A percentile compares a stretch with the other conserved stretches of the same genome.
These are phyloP conservation scores for Salvia rosmarinus DNA, from an alignment of 257 asterid species.

Conservation along the genomic window DNA sequence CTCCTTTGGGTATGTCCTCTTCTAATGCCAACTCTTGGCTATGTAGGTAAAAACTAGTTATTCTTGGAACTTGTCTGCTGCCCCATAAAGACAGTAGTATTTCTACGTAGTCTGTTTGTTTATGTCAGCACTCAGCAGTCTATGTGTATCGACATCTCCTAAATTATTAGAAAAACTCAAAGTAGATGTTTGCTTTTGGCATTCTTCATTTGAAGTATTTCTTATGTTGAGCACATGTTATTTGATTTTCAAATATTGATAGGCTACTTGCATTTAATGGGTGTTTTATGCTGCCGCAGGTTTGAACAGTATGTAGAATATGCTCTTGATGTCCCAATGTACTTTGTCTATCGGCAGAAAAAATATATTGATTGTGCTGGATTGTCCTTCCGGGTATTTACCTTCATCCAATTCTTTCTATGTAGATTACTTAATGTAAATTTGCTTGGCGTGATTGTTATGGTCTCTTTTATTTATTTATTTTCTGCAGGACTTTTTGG, in stretches of 20 bases:
- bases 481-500: constrained; percentile 81
- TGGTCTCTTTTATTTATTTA: constrained; percentile 25
- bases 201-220: constrained; percentile 3
- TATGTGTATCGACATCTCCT: not conserved
- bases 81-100: not conserved
- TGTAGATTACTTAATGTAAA: constrained; percentile 6
- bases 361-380: constrained; percentile 83
- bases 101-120: not conserved
- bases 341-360: constrained; percentile 90
- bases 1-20: constrained; percentile 80
- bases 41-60: constrained; percentile 3
- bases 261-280: constrained; percentile 23
- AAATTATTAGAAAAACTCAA: not conserved
- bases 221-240: not conserved
- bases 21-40: constrained; percentile 8
- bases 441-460: constrained; percentile 15
- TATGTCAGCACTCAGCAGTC: no score
- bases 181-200: not conserved
- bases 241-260: constrained; percentile 19
- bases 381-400: constrained; percentile 81
- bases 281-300: constrained; percentile 52
- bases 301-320: constrained; percentile 96
- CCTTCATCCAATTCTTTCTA: constrained; percentile 35
- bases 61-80: constrained; percentile 20
- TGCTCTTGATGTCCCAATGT: constrained; percentile 99